Evolutionary conservation across 495 filamentous ascomycete species (phyloP), one percentile per base, ranked within the genome.

Genomic region (Penicillium cosmopolitanum): DNA sequence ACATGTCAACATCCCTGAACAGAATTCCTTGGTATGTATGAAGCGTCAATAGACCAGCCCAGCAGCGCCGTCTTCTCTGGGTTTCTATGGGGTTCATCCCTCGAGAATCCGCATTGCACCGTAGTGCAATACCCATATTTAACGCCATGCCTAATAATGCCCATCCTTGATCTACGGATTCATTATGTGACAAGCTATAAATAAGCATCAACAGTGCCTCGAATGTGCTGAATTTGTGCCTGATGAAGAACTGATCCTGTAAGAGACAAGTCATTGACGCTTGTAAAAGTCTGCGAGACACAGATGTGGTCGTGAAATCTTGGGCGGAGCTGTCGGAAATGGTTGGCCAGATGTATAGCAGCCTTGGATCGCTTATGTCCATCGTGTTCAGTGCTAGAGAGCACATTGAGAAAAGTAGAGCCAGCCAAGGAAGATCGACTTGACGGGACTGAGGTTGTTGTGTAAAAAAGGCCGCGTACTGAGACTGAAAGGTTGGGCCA

Each of bases 1-100:
- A 58, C 56, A 66, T 61, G 28, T 68, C 60, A 12, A 66, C 42
- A 47, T 68, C 66, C 15, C 60, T 56, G 34, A 63, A 68, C 4
- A 59, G 43, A 0, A 68, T 68, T 6, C 19, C 57, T 31, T 68
- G 66, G 28, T 68, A 61, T 1, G 66, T 68, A 43, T 68, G 66
- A 1, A 68, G 40, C 1, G 44, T 51, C 5, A 68, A 35, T 0
- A 68, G 10, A 6, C 66, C 66, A 40, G 57, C 66, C 66, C 66
- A 68, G n/a, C 66, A 68, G 21, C 66, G 66, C 4, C 66, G 62
- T 0, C 63, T 57, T 21, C 66, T 31, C 15, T 68, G 58, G 9
- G 47, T 38, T 34, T 67, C 61, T 4, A 65, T 42, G 5, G 35
- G 34, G 43, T 35, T 50, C 12, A 64, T 16, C 12, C 16, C 42